A percentile compares a stretch with the other conserved stretches of the same genome.
These are phyloP conservation scores for Citrus medica DNA, from an alignment of 345 rosid genomes.

Conservation along the genomic window DNA sequence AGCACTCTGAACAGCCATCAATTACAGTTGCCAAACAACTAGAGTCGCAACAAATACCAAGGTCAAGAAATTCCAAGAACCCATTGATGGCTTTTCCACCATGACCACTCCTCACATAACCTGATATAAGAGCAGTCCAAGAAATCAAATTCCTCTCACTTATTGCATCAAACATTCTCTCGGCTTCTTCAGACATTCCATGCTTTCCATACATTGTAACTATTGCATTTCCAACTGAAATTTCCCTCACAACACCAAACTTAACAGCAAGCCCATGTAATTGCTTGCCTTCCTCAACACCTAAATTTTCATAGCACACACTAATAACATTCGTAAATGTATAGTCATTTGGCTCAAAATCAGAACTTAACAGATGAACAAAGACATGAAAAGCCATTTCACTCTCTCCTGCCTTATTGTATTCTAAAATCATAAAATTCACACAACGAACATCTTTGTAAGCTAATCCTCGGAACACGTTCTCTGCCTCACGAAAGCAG, in stretches of 20 bases:
- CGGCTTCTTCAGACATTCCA: conserved; percentile 27
- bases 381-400: conserved; percentile 24
- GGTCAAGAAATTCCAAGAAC: conserved; percentile 20
- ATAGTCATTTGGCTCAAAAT: conserved; percentile 29
- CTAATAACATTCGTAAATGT: conserved; percentile 32
- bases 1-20: conserved; percentile 29
- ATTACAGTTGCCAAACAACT: conserved; percentile 27
- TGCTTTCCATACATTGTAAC: conserved; percentile 30
- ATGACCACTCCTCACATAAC: conserved; percentile 32
- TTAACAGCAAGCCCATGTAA: conserved; percentile 32
- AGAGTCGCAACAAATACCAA: conserved; percentile 13
- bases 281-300: conserved; percentile 30
- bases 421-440: conserved; percentile 37
- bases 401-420: conserved; percentile 20
- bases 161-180: conserved; percentile 35
- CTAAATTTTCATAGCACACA: conserved; percentile 18
- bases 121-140: conserved; percentile 46
- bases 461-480: conserved; percentile 15
- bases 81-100: conserved; percentile 24
- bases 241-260: conserved; percentile 20
- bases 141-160: conserved; percentile 31
- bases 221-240: conserved; percentile 33
- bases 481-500: conserved; percentile 22
- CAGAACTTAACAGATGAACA: conserved; percentile 12
- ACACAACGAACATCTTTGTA: conserved; percentile 29